Evolutionary conservation across 805 yeast species (phyloP), one percentile per base, ranked within the genome.

Genomic region (Starmerella ratchasimensis): DNA sequence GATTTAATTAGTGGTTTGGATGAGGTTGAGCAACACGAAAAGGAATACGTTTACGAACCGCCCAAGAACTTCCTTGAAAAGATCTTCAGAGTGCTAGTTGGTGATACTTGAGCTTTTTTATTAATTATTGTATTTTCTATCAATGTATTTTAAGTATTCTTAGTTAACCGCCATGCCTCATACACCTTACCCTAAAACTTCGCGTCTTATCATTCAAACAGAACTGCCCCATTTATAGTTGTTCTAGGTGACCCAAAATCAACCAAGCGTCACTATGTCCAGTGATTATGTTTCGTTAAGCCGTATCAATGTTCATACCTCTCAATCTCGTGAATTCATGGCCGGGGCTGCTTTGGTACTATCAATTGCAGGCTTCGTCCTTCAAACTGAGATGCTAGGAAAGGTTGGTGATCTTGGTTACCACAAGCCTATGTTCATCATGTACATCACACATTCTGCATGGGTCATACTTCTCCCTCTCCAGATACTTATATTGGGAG

Each of bases 361-460:
- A 1, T 69, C 78, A 0, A 46, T 75, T 41, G 50, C 70, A 6
- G 51, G 84, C 3, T 83, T 83, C 58, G 84, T 83, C 4, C 51
- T 67, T 13, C 94, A 82, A 53, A 82, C 94, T 0, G 94, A 82
- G 54, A 62, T 76, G 42, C 80, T 93, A 2, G 68, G 82, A 5
- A 74, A 74, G 39, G 65, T 82, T 5, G 77, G 80, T 52, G 61
- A 64, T 22, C 53, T 62, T 6, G 68, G 66, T 3, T 82, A 72
- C 55, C 54, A 68, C 36, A 84, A 81, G 51, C 94, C 94, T 0
- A 63, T 80, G 17, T 56, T 81, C 18, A 59, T 77, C 38, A 58
- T 61, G 37, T 58, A 54, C 37, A 57, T 80, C 14, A 82, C 93
- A 0, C 94, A 82, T 52, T 79, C 84, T 2, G 69, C 76, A 9